Evolutionary conservation across 2,329 filamentous ascomycete species (phyloP).

Genomic region (Penicillium freii): DNA sequence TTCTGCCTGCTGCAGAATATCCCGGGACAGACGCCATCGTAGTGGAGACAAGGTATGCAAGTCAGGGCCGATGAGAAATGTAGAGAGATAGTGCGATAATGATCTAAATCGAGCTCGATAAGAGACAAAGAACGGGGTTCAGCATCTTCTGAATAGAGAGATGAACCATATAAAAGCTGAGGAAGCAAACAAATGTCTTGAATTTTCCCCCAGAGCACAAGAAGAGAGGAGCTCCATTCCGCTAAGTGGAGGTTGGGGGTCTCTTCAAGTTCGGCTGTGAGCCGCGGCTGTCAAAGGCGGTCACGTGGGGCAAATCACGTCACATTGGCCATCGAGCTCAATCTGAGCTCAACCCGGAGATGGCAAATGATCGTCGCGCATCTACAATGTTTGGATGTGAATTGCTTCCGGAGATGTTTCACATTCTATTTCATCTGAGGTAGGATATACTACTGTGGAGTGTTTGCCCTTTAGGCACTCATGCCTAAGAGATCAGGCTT

Average conservation of each 20-base stretch:
- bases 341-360: neutral
- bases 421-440: neutral
- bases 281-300: conserved; percentile 20
- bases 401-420: neutral
- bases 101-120: conserved; percentile 2
- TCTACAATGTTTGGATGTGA: neutral
- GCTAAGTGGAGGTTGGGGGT: conserved; percentile 7
- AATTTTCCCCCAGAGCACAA: neutral
- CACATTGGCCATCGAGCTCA: neutral
- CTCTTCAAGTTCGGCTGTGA: conserved; percentile 16
- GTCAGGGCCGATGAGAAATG: neutral
- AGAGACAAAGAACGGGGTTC: neutral
- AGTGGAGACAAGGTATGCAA: conserved; percentile 2
- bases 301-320: conserved; percentile 9
- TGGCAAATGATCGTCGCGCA: neutral
- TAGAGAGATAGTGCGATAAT: neutral
- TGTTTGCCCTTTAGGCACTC: neutral
- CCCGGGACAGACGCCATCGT: conserved; percentile 38
- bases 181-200: neutral
- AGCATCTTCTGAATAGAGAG: conserved; percentile 2
- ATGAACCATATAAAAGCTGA: neutral
- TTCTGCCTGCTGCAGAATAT: conserved; percentile 30
- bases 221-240: conserved; percentile 1
- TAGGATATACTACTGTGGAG: no score
- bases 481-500: neutral